Evolutionary conservation across 2,329 filamentous ascomycete genomes (phyloP).

Genomic region (Geosmithia putterillii): DNA sequence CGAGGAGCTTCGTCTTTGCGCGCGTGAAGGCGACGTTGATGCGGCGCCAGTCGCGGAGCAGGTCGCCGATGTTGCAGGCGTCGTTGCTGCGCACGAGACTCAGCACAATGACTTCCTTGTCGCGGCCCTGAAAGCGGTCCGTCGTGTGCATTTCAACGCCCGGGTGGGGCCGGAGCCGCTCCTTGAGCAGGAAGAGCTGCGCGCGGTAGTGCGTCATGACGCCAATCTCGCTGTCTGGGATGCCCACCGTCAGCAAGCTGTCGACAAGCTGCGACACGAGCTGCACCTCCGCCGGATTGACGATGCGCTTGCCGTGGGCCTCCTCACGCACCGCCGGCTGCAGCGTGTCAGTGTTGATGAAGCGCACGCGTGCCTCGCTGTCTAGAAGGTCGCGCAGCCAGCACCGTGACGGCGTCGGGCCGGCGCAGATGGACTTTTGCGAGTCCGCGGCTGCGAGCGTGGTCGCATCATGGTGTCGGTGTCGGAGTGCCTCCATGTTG

Average conservation of each 20-base stretch:
- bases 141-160: conserved; percentile 91
- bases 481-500: conserved; percentile 45
- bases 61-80: conserved; percentile 69
- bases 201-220: conserved; percentile 96
- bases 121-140: conserved; percentile 90
- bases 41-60: conserved; percentile 81
- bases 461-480: conserved; percentile 43
- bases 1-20: conserved; percentile 81
- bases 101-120: conserved; percentile 86
- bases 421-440: conserved; percentile 42
- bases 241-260: conserved; percentile 61
- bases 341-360: conserved; percentile 80
- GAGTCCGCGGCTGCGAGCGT: conserved; percentile 26
- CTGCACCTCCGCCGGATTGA: conserved; percentile 73
- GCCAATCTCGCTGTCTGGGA: conserved; percentile 67
- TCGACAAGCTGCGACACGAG: conserved; percentile 73
- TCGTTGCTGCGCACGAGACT: conserved; percentile 83
- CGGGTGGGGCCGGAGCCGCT: conserved; percentile 47
- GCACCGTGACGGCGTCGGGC: conserved; percentile 39
- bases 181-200: conserved; percentile 73
- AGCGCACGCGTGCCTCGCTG: conserved; percentile 63
- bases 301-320: conserved; percentile 70
- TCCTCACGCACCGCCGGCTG: conserved; percentile 54
- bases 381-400: conserved; percentile 66
- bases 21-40: conserved; percentile 95